Percentiles rank a stretch among this genome's conserved stretches.
Evolutionary conservation across 2,329 filamentous ascomycete species (phyloP).

Genomic region (Blumeriella jaapii): DNA sequence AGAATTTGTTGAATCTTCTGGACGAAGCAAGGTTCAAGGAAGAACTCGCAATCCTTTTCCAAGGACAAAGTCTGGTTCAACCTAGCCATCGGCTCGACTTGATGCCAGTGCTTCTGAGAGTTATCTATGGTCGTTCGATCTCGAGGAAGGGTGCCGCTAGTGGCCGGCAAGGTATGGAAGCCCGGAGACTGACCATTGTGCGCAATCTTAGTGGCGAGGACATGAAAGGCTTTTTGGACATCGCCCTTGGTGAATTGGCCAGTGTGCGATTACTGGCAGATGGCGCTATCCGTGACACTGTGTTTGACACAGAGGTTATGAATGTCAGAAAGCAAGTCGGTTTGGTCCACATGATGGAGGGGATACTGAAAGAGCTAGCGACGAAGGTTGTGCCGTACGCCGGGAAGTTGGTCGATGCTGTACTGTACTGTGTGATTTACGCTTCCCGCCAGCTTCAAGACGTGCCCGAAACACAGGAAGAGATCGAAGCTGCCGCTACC

Average conservation of each 20-base stretch:
- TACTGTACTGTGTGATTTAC: slow-evolving; percentile 70
- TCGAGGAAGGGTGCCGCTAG: slow-evolving; percentile 67
- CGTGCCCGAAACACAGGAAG: slow-evolving; percentile 25
- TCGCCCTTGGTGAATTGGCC: slow-evolving; percentile 63
- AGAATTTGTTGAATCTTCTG: slow-evolving; percentile 74
- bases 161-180: slow-evolving; percentile 69
- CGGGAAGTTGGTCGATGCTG: slow-evolving; percentile 57
- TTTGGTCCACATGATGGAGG: slow-evolving; percentile 81
- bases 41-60: slow-evolving; percentile 81
- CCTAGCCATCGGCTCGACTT: slow-evolving; percentile 59
- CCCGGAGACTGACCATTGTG: slow-evolving; percentile 69
- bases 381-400: slow-evolving; percentile 59
- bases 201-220: slow-evolving; percentile 65
- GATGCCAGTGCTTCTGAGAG: slow-evolving; percentile 75
- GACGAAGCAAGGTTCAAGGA: slow-evolving; percentile 90
- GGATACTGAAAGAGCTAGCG: slow-evolving; percentile 76
- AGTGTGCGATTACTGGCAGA: slow-evolving; percentile 44
- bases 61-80: slow-evolving; percentile 61
- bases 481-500: slow-evolving; percentile 28
- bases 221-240: slow-evolving; percentile 69
- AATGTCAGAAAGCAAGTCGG: slow-evolving; percentile 73
- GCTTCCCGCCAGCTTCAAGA: slow-evolving; percentile 48
- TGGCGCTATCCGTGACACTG: slow-evolving; percentile 26
- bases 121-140: slow-evolving; percentile 84
- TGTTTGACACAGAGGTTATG: slow-evolving; percentile 48